Percentiles rank a stretch among this genome's conserved stretches.
Evolutionary conservation across 441 rosid genomes (phyloP).

Genomic region (Pelargonium citronellum): DNA sequence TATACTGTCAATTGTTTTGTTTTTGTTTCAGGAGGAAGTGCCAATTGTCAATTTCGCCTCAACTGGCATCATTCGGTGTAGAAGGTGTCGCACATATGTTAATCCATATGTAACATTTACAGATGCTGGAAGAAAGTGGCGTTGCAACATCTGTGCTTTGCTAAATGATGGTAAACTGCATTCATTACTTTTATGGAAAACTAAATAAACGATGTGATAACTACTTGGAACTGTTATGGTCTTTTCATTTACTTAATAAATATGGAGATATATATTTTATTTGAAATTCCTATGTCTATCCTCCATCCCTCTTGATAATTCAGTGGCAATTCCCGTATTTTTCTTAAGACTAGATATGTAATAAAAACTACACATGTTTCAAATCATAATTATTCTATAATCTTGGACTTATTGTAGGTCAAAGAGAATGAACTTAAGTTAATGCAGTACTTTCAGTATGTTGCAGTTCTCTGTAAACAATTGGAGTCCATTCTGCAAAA

Average conservation of each 20-base stretch:
- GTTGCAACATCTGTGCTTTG: constrained; percentile 86
- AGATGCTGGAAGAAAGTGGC: constrained; percentile 98
- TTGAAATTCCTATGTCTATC: background rate
- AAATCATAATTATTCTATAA: too few species aligned
- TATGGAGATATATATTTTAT: background rate
- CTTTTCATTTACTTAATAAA: background rate
- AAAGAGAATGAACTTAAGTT: too few species aligned
- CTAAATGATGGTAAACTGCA: constrained; percentile 75
- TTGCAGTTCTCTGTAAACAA: too few species aligned
- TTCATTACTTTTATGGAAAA: background rate
- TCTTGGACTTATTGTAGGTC: too few species aligned
- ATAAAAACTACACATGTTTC: too few species aligned
- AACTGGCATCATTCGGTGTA: constrained; percentile 86
- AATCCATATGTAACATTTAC: constrained; percentile 87
- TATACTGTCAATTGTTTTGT: constrained; percentile 11
- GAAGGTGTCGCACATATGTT: constrained; percentile 95
- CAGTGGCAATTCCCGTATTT: too few species aligned
- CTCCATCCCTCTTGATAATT: too few species aligned
- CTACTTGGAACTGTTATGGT: constrained; percentile 6
- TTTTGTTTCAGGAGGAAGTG: constrained; percentile 76
- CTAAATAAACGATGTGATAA: background rate
- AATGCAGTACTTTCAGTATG: too few species aligned
- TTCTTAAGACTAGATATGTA: too few species aligned
- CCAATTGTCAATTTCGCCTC: constrained; percentile 79
- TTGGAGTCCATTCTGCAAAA: too few species aligned